Percentiles rank a stretch among this genome's conserved stretches.
These are phyloP conservation scores for Intubia oerlemansii DNA, from an alignment of 2,329 filamentous ascomycete genomes.

Conservation along the genomic window DNA sequence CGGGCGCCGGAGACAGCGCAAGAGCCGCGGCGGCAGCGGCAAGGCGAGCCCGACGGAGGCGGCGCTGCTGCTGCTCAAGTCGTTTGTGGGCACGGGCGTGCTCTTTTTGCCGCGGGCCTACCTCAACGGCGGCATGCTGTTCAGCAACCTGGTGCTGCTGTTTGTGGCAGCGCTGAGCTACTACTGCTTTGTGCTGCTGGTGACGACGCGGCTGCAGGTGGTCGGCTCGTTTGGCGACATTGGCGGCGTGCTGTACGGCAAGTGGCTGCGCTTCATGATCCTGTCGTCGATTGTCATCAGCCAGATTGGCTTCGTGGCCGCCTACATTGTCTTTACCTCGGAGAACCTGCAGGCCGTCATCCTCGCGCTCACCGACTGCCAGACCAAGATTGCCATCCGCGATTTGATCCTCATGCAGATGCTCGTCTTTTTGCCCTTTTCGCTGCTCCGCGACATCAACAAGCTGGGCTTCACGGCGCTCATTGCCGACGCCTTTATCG, in stretches of 20 bases:
- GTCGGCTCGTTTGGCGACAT: slow-evolving; percentile 97
- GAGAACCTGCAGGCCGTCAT: slow-evolving; percentile 93
- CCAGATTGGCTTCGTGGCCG: slow-evolving; percentile 84
- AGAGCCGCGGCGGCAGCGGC: slow-evolving; percentile 49
- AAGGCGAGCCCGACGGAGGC: slow-evolving; percentile 64
- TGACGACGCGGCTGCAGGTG: slow-evolving; percentile 65
- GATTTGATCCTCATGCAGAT: slow-evolving; percentile 88
- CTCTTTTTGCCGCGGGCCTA: slow-evolving; percentile 85
- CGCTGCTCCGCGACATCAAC: slow-evolving; percentile 85
- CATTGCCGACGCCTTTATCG: slow-evolving; percentile 83
- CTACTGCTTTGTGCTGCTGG: slow-evolving; percentile 90
- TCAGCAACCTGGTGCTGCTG: slow-evolving; percentile 81
- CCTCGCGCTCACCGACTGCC: slow-evolving; percentile 73
- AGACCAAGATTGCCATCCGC: slow-evolving; percentile 65
- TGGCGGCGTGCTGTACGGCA: slow-evolving; percentile 76
- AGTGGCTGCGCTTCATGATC: slow-evolving; percentile 74
- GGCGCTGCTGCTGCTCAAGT: slow-evolving; percentile 75
- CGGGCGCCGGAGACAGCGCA: slow-evolving; percentile 51
- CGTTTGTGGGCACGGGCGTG: slow-evolving; percentile 91
- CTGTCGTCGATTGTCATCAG: slow-evolving; percentile 83
- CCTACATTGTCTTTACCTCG: slow-evolving; percentile 92
- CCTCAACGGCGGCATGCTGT: slow-evolving; percentile 91
- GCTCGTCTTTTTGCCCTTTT: slow-evolving; percentile 84
- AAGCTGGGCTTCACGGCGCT: slow-evolving; percentile 92
- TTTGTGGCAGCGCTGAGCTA: slow-evolving; percentile 73